Base-by-base conservation (phyloP, 148 eudicot species). In the Rhododendron griersonianum region DNA sequence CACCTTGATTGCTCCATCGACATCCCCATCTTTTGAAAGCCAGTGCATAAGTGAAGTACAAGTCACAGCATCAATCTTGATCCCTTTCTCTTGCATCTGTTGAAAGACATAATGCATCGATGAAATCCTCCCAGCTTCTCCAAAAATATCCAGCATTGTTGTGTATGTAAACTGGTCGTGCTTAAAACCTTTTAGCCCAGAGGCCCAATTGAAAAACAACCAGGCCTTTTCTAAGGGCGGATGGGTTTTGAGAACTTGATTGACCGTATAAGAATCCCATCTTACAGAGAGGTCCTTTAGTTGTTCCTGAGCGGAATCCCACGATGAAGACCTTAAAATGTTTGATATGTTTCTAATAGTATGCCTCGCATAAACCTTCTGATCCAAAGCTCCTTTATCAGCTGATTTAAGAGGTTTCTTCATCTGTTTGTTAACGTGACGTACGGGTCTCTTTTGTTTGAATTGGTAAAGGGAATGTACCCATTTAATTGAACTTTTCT, bases 181-280 rank as follows among this genome's bases (percentile, higher is more conserved):
- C 89, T 93, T 94, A 86, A 93, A 95, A 48, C 92, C 90, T 85
- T 88, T 91, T 28, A 88, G 80, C 84, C 83, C 45, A 23, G 94
- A 92, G 19, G 93, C 89, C 98, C 98, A 95, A 82, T 90, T 94
- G 87, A 95, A 95, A 89, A 95, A 94, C 87, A 94, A 84, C 96
- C 98, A 95, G 9, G 98, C 95, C 87, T 91, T 95, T 80, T 95
- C 96, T 95, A 95, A 92, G 6, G 98, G 98, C 9, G 98, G 98
- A 84, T 95, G 98, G 41, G 98, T 88, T 89, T 95, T 95, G 78
- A 95, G 91, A 59, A 95, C 95, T 91, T 95, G 98, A 86, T 88
- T 95, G 83, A 94, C 91, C 11, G 91, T 95, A 86, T 87, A 95
- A 63, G 98, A 95, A 86, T 95, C 98, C 98, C 98, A 95, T 90